Conservation (phyloP, 352 stramenopile species). For the Phytopythium montanum region DNA sequence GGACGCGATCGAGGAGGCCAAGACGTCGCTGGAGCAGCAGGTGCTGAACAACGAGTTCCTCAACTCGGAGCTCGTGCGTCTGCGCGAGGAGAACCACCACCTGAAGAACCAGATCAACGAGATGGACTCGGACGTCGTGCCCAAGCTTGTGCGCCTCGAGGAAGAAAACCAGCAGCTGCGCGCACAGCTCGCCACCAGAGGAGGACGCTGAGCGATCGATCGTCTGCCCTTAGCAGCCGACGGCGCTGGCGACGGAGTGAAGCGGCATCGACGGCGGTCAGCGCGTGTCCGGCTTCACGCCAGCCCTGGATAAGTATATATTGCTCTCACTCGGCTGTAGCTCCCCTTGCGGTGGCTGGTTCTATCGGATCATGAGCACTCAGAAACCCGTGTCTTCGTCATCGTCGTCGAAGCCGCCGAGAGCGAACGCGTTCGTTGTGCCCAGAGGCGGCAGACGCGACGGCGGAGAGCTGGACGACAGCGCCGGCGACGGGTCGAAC, state of each 20-base stretch:
- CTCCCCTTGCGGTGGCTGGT: not conserved
- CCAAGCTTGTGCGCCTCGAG: slow-evolving; percentile 75
- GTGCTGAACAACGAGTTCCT: slow-evolving; percentile 84
- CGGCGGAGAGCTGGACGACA: slow-evolving; percentile 65
- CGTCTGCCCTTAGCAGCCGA: not conserved
- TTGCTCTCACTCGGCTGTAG: too few species aligned
- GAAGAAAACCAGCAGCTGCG: slow-evolving; percentile 83
- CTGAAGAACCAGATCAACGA: slow-evolving; percentile 86
- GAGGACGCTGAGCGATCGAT: slow-evolving; percentile 1
- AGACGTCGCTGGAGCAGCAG: slow-evolving; percentile 84
- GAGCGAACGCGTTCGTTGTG: slow-evolving; percentile 44
- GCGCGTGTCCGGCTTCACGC: not conserved
- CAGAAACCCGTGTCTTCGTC: slow-evolving; percentile 63
- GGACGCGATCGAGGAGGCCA: slow-evolving; percentile 77
- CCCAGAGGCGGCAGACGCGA: slow-evolving; percentile 59
- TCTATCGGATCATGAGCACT: slow-evolving; percentile 1
- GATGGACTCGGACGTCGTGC: slow-evolving; percentile 81
- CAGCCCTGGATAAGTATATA: too few species aligned
- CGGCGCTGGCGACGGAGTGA: not conserved
- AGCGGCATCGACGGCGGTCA: not conserved
- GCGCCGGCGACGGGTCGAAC: slow-evolving; percentile 62
- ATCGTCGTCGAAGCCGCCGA: slow-evolving; percentile 60
- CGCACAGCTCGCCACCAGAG: slow-evolving; percentile 11
- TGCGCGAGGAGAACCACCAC: slow-evolving; percentile 82
- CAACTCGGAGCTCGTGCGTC: slow-evolving; percentile 67